phyloP scores from a whole-genome alignment of 257 asterid genomes.

The Cruciata laevipes region DNA sequence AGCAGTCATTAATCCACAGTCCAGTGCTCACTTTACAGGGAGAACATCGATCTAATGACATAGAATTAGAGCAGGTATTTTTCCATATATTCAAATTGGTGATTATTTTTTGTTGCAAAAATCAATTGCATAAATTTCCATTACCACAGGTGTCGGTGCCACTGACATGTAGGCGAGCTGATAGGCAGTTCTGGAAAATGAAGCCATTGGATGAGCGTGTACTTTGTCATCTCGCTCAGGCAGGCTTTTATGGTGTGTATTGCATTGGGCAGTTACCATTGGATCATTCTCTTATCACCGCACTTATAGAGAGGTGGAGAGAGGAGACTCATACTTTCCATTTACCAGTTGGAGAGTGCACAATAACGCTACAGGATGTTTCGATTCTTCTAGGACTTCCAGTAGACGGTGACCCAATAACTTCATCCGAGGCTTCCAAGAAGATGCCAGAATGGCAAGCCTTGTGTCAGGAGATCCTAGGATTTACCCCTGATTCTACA shows the following conservation, averaged over 20 bases:
- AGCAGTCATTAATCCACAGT: not conserved
- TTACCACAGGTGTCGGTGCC: slow-evolving; percentile 7
- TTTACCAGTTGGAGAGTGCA: slow-evolving; percentile 13
- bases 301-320: slow-evolving; percentile 13
- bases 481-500: slow-evolving; percentile 6
- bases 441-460: slow-evolving; percentile 15
- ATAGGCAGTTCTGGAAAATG: slow-evolving; percentile 15
- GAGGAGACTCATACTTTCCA: slow-evolving; percentile 16
- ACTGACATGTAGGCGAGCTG: slow-evolving; percentile 17
- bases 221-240: slow-evolving; percentile 6
- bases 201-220: slow-evolving; percentile 13
- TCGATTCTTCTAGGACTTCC: slow-evolving; percentile 8
- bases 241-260: slow-evolving; percentile 15
- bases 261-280: slow-evolving; percentile 8
- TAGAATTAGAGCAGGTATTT: slow-evolving; percentile 11
- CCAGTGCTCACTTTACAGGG: slow-evolving; percentile 15
- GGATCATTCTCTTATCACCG: slow-evolving; percentile 11
- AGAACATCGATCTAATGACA: slow-evolving; percentile 15
- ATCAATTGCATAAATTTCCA: not conserved
- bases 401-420: slow-evolving; percentile 12
- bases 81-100: not conserved
- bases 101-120: not conserved
- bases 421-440: slow-evolving; percentile 7
- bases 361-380: slow-evolving; percentile 17
- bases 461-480: slow-evolving; percentile 11